Evolutionary conservation across 2,329 filamentous ascomycete genomes (phyloP).

Genomic region (Aspergillus sp.): DNA sequence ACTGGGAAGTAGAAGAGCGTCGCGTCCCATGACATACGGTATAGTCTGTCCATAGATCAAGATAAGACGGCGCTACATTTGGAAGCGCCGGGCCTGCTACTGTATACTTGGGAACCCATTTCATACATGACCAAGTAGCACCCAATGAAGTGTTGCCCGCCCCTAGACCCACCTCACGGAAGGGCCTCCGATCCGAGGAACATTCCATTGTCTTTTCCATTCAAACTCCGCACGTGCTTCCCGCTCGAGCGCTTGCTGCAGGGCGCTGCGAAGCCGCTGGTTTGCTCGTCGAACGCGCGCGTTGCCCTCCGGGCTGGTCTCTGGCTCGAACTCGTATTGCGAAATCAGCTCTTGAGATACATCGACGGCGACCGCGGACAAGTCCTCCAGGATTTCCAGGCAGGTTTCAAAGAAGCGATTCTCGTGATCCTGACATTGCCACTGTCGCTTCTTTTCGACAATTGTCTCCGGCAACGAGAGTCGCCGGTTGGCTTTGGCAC

Average conservation of each 20-base stretch:
- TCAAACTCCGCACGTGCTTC: slow-evolving; percentile 13
- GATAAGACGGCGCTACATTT: not conserved
- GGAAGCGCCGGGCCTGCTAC: not conserved
- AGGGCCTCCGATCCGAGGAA: slow-evolving; percentile 10
- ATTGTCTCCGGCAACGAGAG: slow-evolving; percentile 6
- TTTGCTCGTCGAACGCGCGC: slow-evolving; percentile 1
- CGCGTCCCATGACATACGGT: not conserved
- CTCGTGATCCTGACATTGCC: slow-evolving; percentile 10
- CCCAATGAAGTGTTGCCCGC: not conserved
- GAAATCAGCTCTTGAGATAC: slow-evolving; percentile 3
- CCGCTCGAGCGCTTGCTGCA: slow-evolving; percentile 7
- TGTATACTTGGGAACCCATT: not conserved
- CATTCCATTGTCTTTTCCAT: slow-evolving; percentile 16
- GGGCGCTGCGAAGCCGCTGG: slow-evolving; percentile 1
- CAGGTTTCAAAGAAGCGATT: slow-evolving; percentile 13
- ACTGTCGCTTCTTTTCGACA: slow-evolving; percentile 8
- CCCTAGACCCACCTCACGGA: slow-evolving; percentile 8
- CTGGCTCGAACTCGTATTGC: slow-evolving; percentile 2
- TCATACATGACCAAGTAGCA: not conserved
- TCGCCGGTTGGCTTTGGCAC: slow-evolving; percentile 3
- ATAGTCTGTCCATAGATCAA: not conserved
- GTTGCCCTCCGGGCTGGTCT: not conserved
- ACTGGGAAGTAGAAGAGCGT: not conserved
- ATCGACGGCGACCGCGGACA: not conserved
- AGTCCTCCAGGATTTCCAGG: slow-evolving; percentile 7